Percentiles rank a stretch among this genome's conserved stretches.
Evolutionary conservation across 2,329 filamentous ascomycete genomes (phyloP).

Genomic region (Cercospora beticola): DNA sequence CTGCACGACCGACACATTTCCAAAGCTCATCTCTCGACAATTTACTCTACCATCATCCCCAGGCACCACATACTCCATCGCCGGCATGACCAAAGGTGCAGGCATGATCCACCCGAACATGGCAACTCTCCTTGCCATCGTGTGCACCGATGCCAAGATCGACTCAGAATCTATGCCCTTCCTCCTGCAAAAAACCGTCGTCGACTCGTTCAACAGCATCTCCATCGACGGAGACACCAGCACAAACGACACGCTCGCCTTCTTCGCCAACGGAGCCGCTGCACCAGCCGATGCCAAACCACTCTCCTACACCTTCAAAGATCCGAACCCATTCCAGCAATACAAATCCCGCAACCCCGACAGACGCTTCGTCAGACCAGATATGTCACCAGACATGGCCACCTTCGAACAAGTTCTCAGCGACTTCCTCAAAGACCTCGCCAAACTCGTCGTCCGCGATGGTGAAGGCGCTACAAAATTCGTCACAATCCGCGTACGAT

Average conservation of each 20-base stretch:
- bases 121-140: constrained; percentile 88
- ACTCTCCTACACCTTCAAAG: neutral
- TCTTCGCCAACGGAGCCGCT: constrained; percentile 93
- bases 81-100: constrained; percentile 95
- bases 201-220: constrained; percentile 92
- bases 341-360: neutral
- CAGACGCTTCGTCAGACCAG: neutral
- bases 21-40: constrained; percentile 82
- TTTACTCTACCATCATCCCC: constrained; percentile 83
- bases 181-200: constrained; percentile 71
- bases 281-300: constrained; percentile 27
- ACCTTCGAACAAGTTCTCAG: constrained; percentile 61
- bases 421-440: constrained; percentile 76
- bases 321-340: neutral
- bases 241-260: constrained; percentile 92
- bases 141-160: constrained; percentile 88
- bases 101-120: constrained; percentile 99
- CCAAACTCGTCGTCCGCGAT: constrained; percentile 90
- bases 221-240: constrained; percentile 96
- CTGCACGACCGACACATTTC: constrained; percentile 98
- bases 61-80: constrained; percentile 73
- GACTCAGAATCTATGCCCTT: constrained; percentile 63
- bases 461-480: constrained; percentile 98
- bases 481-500: constrained; percentile 76
- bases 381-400: neutral